Evolutionary conservation across 495 filamentous ascomycete genomes (phyloP).

Genomic region (Jackrogersella multiformis): DNA sequence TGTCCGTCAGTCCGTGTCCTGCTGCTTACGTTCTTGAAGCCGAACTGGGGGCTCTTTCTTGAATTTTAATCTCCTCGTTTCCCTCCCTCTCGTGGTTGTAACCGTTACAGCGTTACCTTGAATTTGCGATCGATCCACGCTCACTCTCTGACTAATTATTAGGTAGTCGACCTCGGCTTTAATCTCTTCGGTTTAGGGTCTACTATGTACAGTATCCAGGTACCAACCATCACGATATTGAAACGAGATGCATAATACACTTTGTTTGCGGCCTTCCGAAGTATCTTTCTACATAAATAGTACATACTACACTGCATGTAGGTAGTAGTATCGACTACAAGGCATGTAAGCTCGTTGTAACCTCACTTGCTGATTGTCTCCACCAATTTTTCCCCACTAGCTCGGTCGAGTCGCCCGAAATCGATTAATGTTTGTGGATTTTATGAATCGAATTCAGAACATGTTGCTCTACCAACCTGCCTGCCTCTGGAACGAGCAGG

Average conservation of each 20-base stretch:
- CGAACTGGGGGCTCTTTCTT: slow-evolving; percentile 15
- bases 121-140: slow-evolving; percentile 24
- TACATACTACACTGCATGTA: neutral
- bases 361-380: slow-evolving; percentile 18
- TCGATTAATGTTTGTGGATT: slow-evolving; percentile 20
- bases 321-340: slow-evolving; percentile 5
- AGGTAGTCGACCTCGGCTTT: slow-evolving; percentile 18
- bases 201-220: neutral
- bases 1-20: slow-evolving; percentile 17
- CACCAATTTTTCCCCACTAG: slow-evolving; percentile 37
- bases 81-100: slow-evolving; percentile 17
- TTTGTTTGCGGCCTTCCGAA: neutral
- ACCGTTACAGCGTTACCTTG: slow-evolving; percentile 35
- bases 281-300: neutral
- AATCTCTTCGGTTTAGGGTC: neutral
- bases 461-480: neutral
- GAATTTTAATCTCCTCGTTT: slow-evolving; percentile 21
- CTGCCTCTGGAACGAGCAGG: neutral
- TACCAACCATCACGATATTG: neutral
- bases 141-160: slow-evolving; percentile 14
- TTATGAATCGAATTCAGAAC: slow-evolving; percentile 14
- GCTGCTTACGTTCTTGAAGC: slow-evolving; percentile 2
- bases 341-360: slow-evolving; percentile 33
- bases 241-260: neutral
- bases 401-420: slow-evolving; percentile 22